phyloP scores from a whole-genome alignment of 352 stramenopile species.

The Thalassiosira mediterranea region DNA sequence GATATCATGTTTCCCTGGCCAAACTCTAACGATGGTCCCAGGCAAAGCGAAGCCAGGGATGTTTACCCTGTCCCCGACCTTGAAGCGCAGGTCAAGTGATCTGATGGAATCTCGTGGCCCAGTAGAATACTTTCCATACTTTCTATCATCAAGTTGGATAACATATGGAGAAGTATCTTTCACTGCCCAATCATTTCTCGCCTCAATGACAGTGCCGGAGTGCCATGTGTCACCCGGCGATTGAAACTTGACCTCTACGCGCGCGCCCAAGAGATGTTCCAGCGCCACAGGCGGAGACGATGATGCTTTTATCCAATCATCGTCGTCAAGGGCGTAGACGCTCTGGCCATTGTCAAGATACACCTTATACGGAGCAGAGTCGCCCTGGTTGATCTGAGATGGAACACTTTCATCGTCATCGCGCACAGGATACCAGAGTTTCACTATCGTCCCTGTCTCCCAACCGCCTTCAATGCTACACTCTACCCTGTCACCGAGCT shows the following conservation, averaged over 20 bases:
- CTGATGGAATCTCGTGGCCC: neutral
- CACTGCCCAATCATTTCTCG: neutral
- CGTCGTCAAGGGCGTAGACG: neutral
- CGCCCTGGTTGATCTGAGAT: neutral
- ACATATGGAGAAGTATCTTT: neutral
- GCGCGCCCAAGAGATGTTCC: neutral
- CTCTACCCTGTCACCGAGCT: neutral
- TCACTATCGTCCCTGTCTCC: conserved; percentile 1
- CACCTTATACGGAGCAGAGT: conserved; percentile 2
- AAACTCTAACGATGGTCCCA: neutral
- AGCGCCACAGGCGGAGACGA: neutral
- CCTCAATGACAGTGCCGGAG: neutral
- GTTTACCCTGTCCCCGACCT: neutral
- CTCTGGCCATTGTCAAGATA: neutral
- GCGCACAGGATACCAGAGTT: neutral
- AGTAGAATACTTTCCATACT: neutral
- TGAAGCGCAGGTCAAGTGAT: neutral
- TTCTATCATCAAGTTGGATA: neutral
- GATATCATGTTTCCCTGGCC: neutral
- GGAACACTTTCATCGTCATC: neutral
- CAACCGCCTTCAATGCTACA: neutral
- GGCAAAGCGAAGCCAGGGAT: neutral
- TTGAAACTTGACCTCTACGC: conserved; percentile 1
- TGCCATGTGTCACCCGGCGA: neutral
- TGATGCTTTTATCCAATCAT: neutral